These are phyloP conservation scores for Arctium lappa DNA, from an alignment of 129 eudicot species.

Conservation along the genomic window DNA sequence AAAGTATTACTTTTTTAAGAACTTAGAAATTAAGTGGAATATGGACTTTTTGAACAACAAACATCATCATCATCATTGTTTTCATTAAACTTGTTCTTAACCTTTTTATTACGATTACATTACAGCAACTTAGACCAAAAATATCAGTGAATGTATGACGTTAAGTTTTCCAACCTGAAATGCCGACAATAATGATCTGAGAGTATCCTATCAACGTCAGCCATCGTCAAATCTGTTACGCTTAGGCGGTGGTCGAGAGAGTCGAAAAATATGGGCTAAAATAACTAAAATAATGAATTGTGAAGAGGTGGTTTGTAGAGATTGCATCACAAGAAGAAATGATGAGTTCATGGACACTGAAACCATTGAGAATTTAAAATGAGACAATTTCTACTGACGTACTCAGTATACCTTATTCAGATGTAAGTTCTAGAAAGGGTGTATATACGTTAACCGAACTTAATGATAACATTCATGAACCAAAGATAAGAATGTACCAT, in stretches of 20 bases:
- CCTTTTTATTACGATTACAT: too few species aligned
- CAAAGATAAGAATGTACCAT: too few species aligned
- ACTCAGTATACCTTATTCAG: too few species aligned
- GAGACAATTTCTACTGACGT: neutral
- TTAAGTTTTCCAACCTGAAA: neutral
- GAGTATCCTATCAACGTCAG: neutral
- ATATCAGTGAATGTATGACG: neutral
- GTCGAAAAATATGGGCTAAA: neutral
- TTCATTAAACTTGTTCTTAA: neutral
- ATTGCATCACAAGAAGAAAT: too few species aligned
- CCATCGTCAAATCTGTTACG: constrained; percentile 2
- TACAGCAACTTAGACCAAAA: neutral
- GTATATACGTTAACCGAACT: too few species aligned
- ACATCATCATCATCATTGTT: neutral
- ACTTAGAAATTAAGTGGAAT: neutral
- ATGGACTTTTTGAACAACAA: neutral
- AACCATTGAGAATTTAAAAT: neutral
- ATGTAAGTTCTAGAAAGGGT: too few species aligned
- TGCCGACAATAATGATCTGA: neutral
- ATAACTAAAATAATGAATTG: neutral
- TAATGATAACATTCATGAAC: too few species aligned
- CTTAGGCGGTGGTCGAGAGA: neutral
- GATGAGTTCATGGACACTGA: neutral
- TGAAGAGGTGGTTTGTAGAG: too few species aligned
- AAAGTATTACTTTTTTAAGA: too few species aligned